phyloP scores from a whole-genome alignment of 148 eudicot species.

The Pharnaceum exiguum region DNA sequence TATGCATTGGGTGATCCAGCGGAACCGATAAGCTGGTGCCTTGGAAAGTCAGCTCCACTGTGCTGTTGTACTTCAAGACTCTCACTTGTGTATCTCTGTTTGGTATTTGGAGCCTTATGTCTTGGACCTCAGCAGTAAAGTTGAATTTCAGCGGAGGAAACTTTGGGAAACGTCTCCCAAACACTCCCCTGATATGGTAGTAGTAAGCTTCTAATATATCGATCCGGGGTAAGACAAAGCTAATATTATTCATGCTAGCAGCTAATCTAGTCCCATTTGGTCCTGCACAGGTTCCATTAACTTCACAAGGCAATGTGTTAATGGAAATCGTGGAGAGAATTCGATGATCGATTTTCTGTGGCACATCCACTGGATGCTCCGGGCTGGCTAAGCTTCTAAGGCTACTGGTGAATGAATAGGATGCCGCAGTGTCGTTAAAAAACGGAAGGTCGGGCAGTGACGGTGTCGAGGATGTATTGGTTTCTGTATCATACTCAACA shows the following conservation, averaged over 20 bases:
- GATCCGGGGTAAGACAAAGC: constrained; percentile 4
- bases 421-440: constrained; percentile 8
- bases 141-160: constrained; percentile 11
- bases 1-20: constrained; percentile 22
- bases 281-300: constrained; percentile 11
- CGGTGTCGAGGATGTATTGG: background rate
- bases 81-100: constrained; percentile 8
- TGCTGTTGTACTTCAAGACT: constrained; percentile 6
- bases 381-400: constrained; percentile 15
- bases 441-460: constrained; percentile 14
- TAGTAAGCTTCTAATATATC: constrained; percentile 26
- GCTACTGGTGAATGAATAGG: background rate
- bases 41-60: constrained; percentile 19
- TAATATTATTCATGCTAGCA: constrained; percentile 20
- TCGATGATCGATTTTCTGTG: background rate
- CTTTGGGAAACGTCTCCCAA: constrained; percentile 2
- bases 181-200: constrained; percentile 1
- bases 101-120: background rate
- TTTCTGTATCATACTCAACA: constrained; percentile 5
- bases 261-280: constrained; percentile 13
- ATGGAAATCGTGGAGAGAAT: constrained; percentile 17
- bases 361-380: constrained; percentile 17
- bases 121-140: background rate
- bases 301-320: constrained; percentile 20
- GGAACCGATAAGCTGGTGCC: constrained; percentile 10